These are phyloP conservation scores for Pythium guiyangense DNA, from an alignment of 352 stramenopile genomes.

Conservation along the genomic window DNA sequence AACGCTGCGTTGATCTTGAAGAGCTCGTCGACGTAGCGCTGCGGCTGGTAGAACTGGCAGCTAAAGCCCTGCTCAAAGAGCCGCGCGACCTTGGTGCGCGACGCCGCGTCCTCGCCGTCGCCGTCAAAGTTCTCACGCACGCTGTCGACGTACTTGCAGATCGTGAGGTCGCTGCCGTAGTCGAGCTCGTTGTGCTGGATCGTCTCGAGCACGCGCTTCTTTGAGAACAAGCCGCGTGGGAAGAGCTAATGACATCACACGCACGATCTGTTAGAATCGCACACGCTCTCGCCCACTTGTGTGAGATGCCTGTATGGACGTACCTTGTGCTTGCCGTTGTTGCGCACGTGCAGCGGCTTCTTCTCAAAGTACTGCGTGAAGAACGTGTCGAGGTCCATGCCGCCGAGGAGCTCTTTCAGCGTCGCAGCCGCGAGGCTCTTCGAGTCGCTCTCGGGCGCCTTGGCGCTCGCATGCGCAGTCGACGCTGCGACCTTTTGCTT, in stretches of 20 bases:
- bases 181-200: slow-evolving; percentile 48
- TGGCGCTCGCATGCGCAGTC: neutral
- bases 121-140: slow-evolving; percentile 70
- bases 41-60: slow-evolving; percentile 87
- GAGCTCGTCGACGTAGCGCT: slow-evolving; percentile 76
- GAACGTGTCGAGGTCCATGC: slow-evolving; percentile 60
- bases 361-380: slow-evolving; percentile 80
- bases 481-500: slow-evolving; percentile 8
- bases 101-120: slow-evolving; percentile 39
- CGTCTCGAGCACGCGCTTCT: slow-evolving; percentile 60
- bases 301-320: neutral
- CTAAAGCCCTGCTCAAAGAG: slow-evolving; percentile 72
- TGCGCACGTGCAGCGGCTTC: slow-evolving; percentile 70
- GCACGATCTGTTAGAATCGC: neutral
- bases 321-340: slow-evolving; percentile 34
- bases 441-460: slow-evolving; percentile 1
- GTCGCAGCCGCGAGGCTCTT: slow-evolving; percentile 22
- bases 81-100: slow-evolving; percentile 48
- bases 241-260: slow-evolving; percentile 32
- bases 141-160: slow-evolving; percentile 69
- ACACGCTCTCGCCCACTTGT: too few relatives aligned
- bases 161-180: slow-evolving; percentile 64
- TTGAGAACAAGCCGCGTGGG: slow-evolving; percentile 52
- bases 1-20: slow-evolving; percentile 77
- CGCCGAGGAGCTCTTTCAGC: slow-evolving; percentile 52